A percentile compares a stretch with the other conserved stretches of the same genome.
phyloP scores from a whole-genome alignment of 1,284 basidiomycete genomes.

The Anthracocystis walkeri region DNA sequence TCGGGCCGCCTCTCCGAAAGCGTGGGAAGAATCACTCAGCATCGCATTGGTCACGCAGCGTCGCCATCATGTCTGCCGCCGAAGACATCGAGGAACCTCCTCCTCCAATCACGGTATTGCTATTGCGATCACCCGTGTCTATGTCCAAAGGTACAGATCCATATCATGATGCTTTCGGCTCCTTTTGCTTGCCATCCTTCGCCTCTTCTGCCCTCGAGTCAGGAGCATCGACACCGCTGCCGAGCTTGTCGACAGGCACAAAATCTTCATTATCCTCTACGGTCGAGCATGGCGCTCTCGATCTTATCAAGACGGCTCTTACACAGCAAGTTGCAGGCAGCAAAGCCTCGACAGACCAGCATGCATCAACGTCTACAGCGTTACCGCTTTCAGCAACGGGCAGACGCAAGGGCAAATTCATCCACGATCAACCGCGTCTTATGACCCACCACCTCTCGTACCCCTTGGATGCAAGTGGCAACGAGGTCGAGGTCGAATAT shows the following conservation, averaged over 20 bases:
- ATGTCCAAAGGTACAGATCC: constrained; percentile 66
- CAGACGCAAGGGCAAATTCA: constrained; percentile 57
- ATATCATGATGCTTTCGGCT: constrained; percentile 67
- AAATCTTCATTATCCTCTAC: constrained; percentile 27
- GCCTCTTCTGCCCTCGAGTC: constrained; percentile 64
- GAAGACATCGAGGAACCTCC: constrained; percentile 47
- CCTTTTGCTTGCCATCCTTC: constrained; percentile 66
- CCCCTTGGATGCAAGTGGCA: constrained; percentile 27
- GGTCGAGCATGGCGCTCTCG: constrained; percentile 29
- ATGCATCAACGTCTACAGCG: constrained; percentile 10
- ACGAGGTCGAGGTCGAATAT: constrained; percentile 55
- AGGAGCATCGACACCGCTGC: constrained; percentile 60
- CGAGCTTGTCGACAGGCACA: constrained; percentile 18
- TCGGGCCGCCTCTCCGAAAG: constrained; percentile 8
- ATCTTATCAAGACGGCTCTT: constrained; percentile 36
- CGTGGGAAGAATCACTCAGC: constrained; percentile 1
- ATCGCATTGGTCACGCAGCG: neutral
- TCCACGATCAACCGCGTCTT: constrained; percentile 55
- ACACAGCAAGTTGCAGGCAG: constrained; percentile 25
- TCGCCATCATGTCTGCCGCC: constrained; percentile 28
- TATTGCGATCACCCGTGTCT: constrained; percentile 63
- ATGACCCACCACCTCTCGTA: constrained; percentile 65
- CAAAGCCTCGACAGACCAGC: constrained; percentile 17
- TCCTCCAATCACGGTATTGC: constrained; percentile 54
- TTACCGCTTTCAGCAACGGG: constrained; percentile 39